Evolutionary conservation across 2,329 filamentous ascomycete genomes (phyloP), one percentile per base, ranked within the genome.

Genomic region (Rutstroemia sydowiana): DNA sequence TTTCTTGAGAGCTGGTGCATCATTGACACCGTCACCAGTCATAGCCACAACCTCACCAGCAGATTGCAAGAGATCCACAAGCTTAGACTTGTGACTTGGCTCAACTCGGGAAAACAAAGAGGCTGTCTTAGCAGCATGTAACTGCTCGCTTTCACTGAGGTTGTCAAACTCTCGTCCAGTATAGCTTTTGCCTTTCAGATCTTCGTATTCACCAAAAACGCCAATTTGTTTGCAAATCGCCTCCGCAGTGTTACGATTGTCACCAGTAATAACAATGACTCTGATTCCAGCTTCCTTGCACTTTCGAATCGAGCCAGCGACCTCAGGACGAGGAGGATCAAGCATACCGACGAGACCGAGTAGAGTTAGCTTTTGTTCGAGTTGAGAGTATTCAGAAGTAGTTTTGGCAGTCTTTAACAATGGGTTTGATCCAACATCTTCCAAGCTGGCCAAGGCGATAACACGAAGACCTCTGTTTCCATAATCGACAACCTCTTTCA

Each of bases 11-110:
- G 93, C 93, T 43, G 93, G 93, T 4, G 93, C 93, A 70, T 98
- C 93, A 66, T 98, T 98, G 70, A 98, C 93, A 70, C 93, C 93
- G 66, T 98, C 93, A 65, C 93, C 93, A 61, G 93, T 98, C 93
- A 98, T 98, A 60, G 93, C 93, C 57, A 98, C 95, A 40, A 98
- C 93, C 68, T 98, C 89, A 55, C 88, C 88, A 46, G 88, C 77
- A 53, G 88, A 89, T 69, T 98, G 95, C 42, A 98, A 85, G 41
- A 98, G 84, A 68, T 98, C 93, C 44, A 98, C 92, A 42, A 98
- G 82, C 71, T 89, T 93, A n/a, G 88, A 95, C 78, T 98, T 98
- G 78, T 98, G 93, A 45, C 79, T 82, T 47, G 93, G 93, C 70
- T 98, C 93, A 21, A 95, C 95, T 57, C 93, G 87, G 32, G 93